A percentile compares a stretch with the other conserved stretches of the same genome.
phyloP scores from a whole-genome alignment of 257 asterid species.

The Penstemon barbatus region DNA sequence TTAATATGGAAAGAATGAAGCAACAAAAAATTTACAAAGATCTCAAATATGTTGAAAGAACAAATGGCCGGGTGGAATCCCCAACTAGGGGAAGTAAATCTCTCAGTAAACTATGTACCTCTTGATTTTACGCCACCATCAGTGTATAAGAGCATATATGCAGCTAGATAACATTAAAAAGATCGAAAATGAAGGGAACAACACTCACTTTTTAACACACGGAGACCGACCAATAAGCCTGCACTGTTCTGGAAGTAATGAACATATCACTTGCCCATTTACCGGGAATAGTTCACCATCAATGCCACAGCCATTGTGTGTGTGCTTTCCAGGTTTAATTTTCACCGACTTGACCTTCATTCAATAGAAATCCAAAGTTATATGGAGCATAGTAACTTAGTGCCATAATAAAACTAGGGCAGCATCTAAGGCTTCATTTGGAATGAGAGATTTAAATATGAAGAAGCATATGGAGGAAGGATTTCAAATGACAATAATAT shows the following conservation, averaged over 20 bases:
- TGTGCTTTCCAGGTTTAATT: conserved; percentile 81
- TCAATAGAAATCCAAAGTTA: conserved; percentile 23
- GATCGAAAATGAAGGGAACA: conserved; percentile 19
- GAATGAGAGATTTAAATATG: background rate
- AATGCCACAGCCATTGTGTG: conserved; percentile 88
- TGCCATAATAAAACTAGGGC: background rate
- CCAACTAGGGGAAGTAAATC: conserved; percentile 6
- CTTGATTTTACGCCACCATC: conserved; percentile 11
- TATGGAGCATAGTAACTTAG: conserved; percentile 9
- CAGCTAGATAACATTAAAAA: conserved; percentile 18
- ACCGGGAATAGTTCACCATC: conserved; percentile 94
- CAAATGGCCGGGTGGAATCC: conserved; percentile 18
- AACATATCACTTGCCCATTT: conserved; percentile 73
- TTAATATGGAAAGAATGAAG: conserved; percentile 40
- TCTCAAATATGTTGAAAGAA: conserved; percentile 25
- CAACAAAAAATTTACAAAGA: conserved; percentile 41
- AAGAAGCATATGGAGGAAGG: background rate
- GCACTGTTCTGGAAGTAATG: conserved; percentile 93
- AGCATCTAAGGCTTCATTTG: background rate
- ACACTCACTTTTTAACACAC: conserved; percentile 44
- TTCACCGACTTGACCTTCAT: conserved; percentile 93
- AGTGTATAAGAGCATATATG: background rate
- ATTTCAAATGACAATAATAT: background rate
- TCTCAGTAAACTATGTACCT: conserved; percentile 16
- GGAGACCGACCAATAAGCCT: conserved; percentile 82